These are phyloP conservation scores for Phytophthora quininea DNA, from an alignment of 352 stramenopile species.

Conservation along the genomic window DNA sequence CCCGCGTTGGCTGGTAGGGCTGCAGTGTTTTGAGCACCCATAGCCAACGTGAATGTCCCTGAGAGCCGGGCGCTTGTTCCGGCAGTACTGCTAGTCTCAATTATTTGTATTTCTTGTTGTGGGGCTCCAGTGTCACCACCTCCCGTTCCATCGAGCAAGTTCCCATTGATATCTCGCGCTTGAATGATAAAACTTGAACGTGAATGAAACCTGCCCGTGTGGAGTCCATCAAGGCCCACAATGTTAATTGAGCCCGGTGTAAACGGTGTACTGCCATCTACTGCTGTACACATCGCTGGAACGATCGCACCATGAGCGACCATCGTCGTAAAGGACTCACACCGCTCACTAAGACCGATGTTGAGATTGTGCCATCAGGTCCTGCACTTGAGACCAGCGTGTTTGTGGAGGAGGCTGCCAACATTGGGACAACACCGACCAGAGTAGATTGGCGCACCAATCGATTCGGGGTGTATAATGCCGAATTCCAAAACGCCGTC, in stretches of 20 bases:
- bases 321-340: slow-evolving; percentile 50
- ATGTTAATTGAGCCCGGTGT: slow-evolving; percentile 65
- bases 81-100: slow-evolving; percentile 78
- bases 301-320: slow-evolving; percentile 68
- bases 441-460: slow-evolving; percentile 53
- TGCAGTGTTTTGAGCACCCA: slow-evolving; percentile 65
- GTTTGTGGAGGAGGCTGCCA: slow-evolving; percentile 32
- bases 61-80: slow-evolving; percentile 43
- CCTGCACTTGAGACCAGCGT: slow-evolving; percentile 42
- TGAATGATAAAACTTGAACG: slow-evolving; percentile 92
- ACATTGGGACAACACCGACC: slow-evolving; percentile 54
- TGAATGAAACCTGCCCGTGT: slow-evolving; percentile 71
- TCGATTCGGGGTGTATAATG: slow-evolving; percentile 49
- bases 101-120: slow-evolving; percentile 90
- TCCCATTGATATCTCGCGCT: slow-evolving; percentile 90
- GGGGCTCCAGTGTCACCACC: slow-evolving; percentile 59
- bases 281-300: slow-evolving; percentile 67
- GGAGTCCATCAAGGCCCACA: slow-evolving; percentile 65
- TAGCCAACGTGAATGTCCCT: slow-evolving; percentile 81
- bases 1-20: slow-evolving; percentile 71
- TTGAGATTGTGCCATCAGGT: slow-evolving; percentile 25
- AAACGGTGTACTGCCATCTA: slow-evolving; percentile 59
- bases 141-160: slow-evolving; percentile 88
- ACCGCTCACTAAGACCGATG: slow-evolving; percentile 42
- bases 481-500: slow-evolving; percentile 74